A percentile compares a stretch with the other conserved stretches of the same genome.
These are phyloP conservation scores for Trichoderma reesei DNA, from an alignment of 495 filamentous ascomycete genomes.

Conservation along the genomic window DNA sequence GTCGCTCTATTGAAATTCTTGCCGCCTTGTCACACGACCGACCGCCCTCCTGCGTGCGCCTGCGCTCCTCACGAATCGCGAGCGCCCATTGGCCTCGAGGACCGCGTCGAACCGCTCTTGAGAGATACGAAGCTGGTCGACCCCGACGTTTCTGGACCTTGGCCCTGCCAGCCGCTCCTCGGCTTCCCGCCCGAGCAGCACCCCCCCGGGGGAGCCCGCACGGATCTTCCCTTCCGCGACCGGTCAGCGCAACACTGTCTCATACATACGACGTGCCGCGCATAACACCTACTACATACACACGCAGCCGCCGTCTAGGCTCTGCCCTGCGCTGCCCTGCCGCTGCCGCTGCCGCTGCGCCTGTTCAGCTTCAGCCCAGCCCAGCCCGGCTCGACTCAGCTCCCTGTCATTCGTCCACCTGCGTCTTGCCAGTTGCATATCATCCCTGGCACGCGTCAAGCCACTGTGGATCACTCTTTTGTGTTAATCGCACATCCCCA, in stretches of 20 bases:
- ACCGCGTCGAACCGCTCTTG: background rate
- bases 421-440: background rate
- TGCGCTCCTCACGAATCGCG: background rate
- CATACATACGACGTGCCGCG: background rate
- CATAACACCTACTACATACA: background rate
- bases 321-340: background rate
- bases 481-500: background rate
- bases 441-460: background rate
- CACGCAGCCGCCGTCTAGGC: background rate
- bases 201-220: background rate
- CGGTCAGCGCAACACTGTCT: background rate
- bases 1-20: background rate
- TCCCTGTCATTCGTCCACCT: background rate
- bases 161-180: background rate
- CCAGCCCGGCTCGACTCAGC: background rate
- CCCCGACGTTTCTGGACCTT: background rate
- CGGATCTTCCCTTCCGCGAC: slow-evolving; percentile 1
- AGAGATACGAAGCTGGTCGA: background rate
- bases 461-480: slow-evolving; percentile 3
- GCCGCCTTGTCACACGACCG: background rate
- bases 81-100: background rate
- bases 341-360: background rate
- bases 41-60: background rate
- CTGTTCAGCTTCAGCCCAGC: background rate
- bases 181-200: background rate